Base-by-base conservation (phyloP, 2,329 filamentous ascomycete genomes). In the Neopestalotiopsis rosae region DNA sequence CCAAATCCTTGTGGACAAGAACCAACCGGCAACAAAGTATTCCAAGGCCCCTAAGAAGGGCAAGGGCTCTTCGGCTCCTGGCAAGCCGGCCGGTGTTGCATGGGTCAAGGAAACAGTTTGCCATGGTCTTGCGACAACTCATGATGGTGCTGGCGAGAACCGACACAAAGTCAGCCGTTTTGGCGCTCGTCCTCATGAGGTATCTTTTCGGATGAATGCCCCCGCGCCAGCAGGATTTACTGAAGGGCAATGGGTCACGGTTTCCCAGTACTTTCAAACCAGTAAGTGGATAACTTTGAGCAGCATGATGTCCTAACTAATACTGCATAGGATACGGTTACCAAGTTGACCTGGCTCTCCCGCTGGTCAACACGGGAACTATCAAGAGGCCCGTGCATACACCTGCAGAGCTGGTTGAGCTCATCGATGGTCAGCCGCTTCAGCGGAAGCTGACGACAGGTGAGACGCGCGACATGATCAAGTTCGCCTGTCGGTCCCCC, bases 391-490 rank as follows among this genome's bases (percentile, higher is more conserved):
- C 0, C 24, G 84, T 83, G 0, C 94, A 92, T 72, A 79, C 93
- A 49, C 92, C 92, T 0, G 87, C 88, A 0, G 91, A 95, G 76
- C 81, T 90, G 5, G 90, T 92, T 71, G 78, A 81, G 4, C 85
- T 96, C 2, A 76, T 89, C 9, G 84, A 87, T 1, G 92, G 92
- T 0, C 93, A 96, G 75, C 79, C 87, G 0, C 84, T 90, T 28
- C 88, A 87, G 52, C 81, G 86, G 4, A 89, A 90, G 73, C 82
- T 95, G 17, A 85, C 78, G 0, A 81, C 85, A 0, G 78, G 83
- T 0, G 91, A 95, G 75, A 92, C 91, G 0, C 83, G 86, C 0
- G 75, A 81, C 0, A 95, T 96, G 93, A 89, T 95, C 61, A 81
- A 81, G 0, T 93, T 94, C 76, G 91, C 94, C 1, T 93, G 91